Conservation (phyloP, 805 yeast genomes). For the Nakazawaea anatomiae region DNA sequence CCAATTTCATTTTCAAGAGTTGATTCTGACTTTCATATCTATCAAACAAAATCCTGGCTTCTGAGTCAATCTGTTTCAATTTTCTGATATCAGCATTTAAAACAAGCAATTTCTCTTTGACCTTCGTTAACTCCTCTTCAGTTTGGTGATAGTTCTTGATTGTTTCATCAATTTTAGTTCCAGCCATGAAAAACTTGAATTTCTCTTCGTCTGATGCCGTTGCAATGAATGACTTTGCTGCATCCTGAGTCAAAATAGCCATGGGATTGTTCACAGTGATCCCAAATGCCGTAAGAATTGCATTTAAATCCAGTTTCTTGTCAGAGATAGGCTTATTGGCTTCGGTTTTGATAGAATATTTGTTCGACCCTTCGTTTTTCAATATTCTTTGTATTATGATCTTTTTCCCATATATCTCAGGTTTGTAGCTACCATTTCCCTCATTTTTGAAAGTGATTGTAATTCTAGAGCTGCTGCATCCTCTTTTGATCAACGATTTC, state of each 20-base stretch:
- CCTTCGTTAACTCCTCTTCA: constrained; percentile 24
- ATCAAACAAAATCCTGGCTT: constrained; percentile 33
- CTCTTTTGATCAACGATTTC: constrained; percentile 70
- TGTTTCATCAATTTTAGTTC: constrained; percentile 69
- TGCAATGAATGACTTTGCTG: constrained; percentile 84
- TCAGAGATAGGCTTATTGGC: constrained; percentile 47
- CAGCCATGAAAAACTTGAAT: constrained; percentile 73
- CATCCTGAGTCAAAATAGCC: constrained; percentile 89
- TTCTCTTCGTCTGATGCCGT: constrained; percentile 67
- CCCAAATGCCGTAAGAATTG: constrained; percentile 62
- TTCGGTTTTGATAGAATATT: constrained; percentile 51
- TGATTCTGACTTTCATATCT: constrained; percentile 35
- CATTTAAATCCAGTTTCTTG: constrained; percentile 60
- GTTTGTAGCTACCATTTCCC: constrained; percentile 61
- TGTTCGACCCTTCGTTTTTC: constrained; percentile 42
- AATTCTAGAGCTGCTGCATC: constrained; percentile 62
- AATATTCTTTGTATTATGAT: constrained; percentile 69
- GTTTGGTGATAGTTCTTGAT: constrained; percentile 43
- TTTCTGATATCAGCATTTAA: constrained; percentile 32
- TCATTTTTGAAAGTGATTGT: constrained; percentile 58
- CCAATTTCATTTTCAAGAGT: constrained; percentile 30
- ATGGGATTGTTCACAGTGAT: constrained; percentile 86
- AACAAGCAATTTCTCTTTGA: constrained; percentile 33
- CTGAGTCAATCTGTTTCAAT: constrained; percentile 33
- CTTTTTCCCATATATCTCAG: constrained; percentile 58